Base-by-base conservation (phyloP, 345 rosid genomes). In the Citrus cavaleriei region DNA sequence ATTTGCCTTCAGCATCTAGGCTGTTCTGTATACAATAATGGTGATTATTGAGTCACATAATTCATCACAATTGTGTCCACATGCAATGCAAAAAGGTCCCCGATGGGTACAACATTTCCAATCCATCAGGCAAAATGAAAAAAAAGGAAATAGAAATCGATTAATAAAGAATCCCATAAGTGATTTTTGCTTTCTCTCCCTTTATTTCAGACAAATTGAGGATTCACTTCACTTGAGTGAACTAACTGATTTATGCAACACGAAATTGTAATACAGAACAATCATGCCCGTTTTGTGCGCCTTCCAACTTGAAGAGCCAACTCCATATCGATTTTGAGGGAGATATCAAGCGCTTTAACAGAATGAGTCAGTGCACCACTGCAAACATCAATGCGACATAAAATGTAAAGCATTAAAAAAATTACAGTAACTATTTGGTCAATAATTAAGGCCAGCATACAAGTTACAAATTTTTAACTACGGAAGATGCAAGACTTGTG, bases 351-450 rank as follows among this genome's bases (percentile, higher is more conserved):
- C 2, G 98, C 98, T 85, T 88, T 92, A 0, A 96, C 98, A 9
- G 98, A 96, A 86, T 96, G 98, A 1, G 99, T 96, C 72, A 96
- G 79, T 24, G 97, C 98, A 8, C 98, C 99, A 24, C 98, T 96
- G 90, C 86, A 86, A 84, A 75, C 40, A 77, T 60, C 34, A 67
- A 76, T 37, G 25, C 38, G 42, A 24, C 63, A 21, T 16, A 25
- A 65, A 67, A 42, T 38, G 67, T 35, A 28, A 58, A 59, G 21
- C 62, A 69, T 42, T 59, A 7, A 2, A 63, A 37, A 42, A 78
- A 32, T 65, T 42, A 34, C 28, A 18, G n/a, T 10, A 68, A 27
- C 24, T 2, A 24, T 54, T 73, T 25, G 30, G 7, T 32, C 30
- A 58, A 67, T 14, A 66, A 24, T 67, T 79, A 27, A 25, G 16